Evolutionary conservation across 345 rosid genomes (phyloP), one percentile per base, ranked within the genome.

Genomic region (Anacardium occidentale): DNA sequence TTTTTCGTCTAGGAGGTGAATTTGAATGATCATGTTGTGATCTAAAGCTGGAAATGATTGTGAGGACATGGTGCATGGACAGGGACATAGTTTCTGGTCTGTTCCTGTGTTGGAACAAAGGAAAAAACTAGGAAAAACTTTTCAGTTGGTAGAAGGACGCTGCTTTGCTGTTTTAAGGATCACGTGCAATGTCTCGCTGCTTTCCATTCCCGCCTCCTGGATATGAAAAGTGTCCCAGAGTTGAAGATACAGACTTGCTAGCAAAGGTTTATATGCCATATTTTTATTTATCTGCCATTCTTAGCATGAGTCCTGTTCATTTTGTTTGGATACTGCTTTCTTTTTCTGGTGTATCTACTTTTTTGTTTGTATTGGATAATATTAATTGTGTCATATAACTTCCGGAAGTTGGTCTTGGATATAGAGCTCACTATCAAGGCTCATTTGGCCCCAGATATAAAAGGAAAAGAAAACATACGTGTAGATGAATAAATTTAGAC

Each of bases 81-180:
- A 78, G 80, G 90, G 82, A 80, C 81, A 78, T 82, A 70, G 84
- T 71, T 71, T 78, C 75, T 81, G 85, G 82, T 81, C 76, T 80
- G 87, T 84, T 83, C 84, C 84, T 71, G 76, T 81, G 62, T 57
- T 83, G 89, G 90, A 86, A 83, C 87, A 85, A 79, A 78, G 68
- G 66, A 74, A 7, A 77, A 70, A 69, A 74, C 60, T 86, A 78
- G 78, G 51, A 52, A 62, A 71, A 78, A 67, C 64, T 20, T 73
- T 67, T 70, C 68, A 51, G 55, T 78, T 29, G 58, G 81, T 69
- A 37, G 78, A 80, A 67, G 75, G 75, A 66, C 66, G 64, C 83
- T 77, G 72, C 81, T 81, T 78, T 76, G 26, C 65, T 29, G 65
- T 57, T 71, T 77, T 60, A 64, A 44, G 69, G 82, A 67, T 57